These are phyloP conservation scores for Picochlorum sp. DNA, from an alignment of 139 green algal genomes.

Conservation along the genomic window DNA sequence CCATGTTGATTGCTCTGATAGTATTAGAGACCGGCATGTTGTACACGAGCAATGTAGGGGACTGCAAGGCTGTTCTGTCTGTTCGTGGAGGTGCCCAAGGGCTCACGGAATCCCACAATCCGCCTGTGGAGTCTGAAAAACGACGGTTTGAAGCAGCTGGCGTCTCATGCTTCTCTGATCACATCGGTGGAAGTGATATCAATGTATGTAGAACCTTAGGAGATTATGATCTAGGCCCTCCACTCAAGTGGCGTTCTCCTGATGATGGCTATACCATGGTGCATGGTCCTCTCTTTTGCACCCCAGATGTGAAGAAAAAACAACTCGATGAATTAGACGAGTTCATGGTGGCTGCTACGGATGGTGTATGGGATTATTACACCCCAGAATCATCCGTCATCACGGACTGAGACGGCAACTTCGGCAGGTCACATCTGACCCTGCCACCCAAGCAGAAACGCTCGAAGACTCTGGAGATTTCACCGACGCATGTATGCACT, in stretches of 20 bases:
- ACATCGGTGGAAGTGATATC: conserved; percentile 27
- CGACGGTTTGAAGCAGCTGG: conserved; percentile 21
- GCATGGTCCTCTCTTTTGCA: conserved; percentile 18
- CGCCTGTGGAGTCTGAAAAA: conserved; percentile 17
- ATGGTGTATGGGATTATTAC: conserved; percentile 38
- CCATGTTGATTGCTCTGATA: conserved; percentile 13
- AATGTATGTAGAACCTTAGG: conserved; percentile 34
- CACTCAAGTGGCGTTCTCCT: conserved; percentile 22
- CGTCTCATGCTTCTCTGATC: conserved; percentile 20
- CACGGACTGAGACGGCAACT: conserved; percentile 16
- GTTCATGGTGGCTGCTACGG: conserved; percentile 27
- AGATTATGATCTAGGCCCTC: conserved; percentile 31
- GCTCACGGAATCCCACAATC: conserved; percentile 30
- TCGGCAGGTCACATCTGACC: conserved; percentile 12
- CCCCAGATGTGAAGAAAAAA: conserved; percentile 16
- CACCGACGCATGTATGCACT: background rate
- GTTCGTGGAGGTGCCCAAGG: conserved; percentile 11
- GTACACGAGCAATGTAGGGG: conserved; percentile 28
- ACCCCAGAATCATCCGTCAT: conserved; percentile 22
- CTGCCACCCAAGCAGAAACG: background rate
- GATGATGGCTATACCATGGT: background rate
- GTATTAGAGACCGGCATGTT: conserved; percentile 7
- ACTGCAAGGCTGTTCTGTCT: conserved; percentile 29
- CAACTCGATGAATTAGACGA: conserved; percentile 10
- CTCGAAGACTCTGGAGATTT: too few species aligned